phyloP scores from a whole-genome alignment of 345 rosid genomes.

The Mallotus nudiflorus region DNA sequence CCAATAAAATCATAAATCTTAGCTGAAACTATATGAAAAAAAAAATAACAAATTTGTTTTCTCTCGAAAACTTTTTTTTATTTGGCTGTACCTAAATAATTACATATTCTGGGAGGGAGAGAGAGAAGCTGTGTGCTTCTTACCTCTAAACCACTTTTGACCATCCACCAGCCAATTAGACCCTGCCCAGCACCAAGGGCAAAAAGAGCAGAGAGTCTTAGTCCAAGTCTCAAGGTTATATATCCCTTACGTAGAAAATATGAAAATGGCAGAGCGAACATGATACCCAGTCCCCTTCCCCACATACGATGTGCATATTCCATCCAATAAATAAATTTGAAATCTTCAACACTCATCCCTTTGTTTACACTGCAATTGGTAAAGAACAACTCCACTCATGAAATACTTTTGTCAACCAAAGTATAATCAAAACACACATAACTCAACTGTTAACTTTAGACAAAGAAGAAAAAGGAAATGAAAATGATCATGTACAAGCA shows the following conservation, averaged over 20 bases:
- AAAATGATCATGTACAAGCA: constrained; percentile 1
- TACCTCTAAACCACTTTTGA: constrained; percentile 97
- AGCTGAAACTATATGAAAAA: too few species aligned
- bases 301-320: constrained; percentile 97
- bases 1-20: too few species aligned
- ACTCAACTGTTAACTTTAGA: too few species aligned
- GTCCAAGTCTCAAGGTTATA: constrained; percentile 75
- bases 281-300: constrained; percentile 95
- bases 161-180: constrained; percentile 99
- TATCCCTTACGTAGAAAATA: constrained; percentile 86
- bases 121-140: constrained; percentile 9
- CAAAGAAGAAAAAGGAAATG: background rate
- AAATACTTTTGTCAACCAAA: background rate
- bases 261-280: constrained; percentile 97
- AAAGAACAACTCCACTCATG: background rate
- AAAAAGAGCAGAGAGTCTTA: constrained; percentile 72
- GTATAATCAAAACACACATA: background rate
- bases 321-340: constrained; percentile 98
- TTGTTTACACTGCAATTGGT: constrained; percentile 60
- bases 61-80: too few species aligned
- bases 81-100: too few species aligned
- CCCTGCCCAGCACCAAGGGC: constrained; percentile 99
- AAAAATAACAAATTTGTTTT: too few species aligned
- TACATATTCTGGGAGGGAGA: too few species aligned
- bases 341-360: constrained; percentile 93